These are phyloP conservation scores for Sporisorium exsertum DNA, from an alignment of 1,284 basidiomycete genomes.

Conservation along the genomic window DNA sequence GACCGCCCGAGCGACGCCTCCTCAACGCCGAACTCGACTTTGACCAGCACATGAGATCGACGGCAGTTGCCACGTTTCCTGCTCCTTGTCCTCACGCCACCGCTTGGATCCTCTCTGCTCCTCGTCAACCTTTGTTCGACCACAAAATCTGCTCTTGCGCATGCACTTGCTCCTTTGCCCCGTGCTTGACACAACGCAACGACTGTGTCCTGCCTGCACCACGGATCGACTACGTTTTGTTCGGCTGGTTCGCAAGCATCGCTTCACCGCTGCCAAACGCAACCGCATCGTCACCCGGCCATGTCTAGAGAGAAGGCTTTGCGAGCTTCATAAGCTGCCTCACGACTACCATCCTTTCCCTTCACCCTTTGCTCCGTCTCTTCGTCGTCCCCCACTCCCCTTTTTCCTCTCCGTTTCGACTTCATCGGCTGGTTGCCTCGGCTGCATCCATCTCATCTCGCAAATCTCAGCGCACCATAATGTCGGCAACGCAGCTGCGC, in stretches of 20 bases:
- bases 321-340: constrained; percentile 3
- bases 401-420: neutral
- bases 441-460: neutral
- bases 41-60: constrained; percentile 1
- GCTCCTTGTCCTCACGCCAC: constrained; percentile 2
- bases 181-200: too few relatives aligned
- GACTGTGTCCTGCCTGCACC: too few relatives aligned
- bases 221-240: too few relatives aligned
- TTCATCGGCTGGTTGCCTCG: neutral
- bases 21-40: constrained; percentile 1
- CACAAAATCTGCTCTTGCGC: too few relatives aligned
- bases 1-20: neutral
- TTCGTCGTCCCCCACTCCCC: neutral
- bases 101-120: neutral
- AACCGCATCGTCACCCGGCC: neutral
- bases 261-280: too few relatives aligned
- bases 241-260: too few relatives aligned
- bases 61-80: neutral
- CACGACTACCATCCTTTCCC: neutral
- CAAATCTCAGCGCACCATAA: neutral
- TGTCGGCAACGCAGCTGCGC: constrained; percentile 21
- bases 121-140: neutral
- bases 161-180: neutral
- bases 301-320: neutral
- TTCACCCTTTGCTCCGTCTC: constrained; percentile 1